A percentile compares a stretch with the other conserved stretches of the same genome.
phyloP scores from a whole-genome alignment of 2,329 filamentous ascomycete species.

The Sclerotiophoma versabilis region DNA sequence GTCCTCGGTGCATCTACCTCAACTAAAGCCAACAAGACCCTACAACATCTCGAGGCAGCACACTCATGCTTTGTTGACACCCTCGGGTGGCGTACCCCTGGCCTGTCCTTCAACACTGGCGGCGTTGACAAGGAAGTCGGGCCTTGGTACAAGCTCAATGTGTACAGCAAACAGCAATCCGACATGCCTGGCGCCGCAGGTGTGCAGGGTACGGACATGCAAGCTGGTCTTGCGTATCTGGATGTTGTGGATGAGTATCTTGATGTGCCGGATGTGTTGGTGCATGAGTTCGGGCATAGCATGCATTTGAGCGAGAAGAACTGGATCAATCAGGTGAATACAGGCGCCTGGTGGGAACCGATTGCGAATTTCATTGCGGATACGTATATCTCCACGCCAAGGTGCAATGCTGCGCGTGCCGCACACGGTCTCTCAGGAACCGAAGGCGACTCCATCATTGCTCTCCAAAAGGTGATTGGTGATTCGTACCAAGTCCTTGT shows the following conservation, averaged over 20 bases:
- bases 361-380: slow-evolving; percentile 60
- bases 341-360: slow-evolving; percentile 61
- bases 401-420: slow-evolving; percentile 50
- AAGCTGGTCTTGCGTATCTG: slow-evolving; percentile 53
- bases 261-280: slow-evolving; percentile 49
- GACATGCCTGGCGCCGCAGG: slow-evolving; percentile 51
- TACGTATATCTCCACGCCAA: slow-evolving; percentile 54
- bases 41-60: slow-evolving; percentile 56
- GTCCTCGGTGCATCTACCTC: slow-evolving; percentile 45
- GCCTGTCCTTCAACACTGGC: slow-evolving; percentile 28
- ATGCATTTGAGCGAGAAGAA: slow-evolving; percentile 52
- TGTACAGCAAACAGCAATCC: slow-evolving; percentile 47
- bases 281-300: slow-evolving; percentile 60
- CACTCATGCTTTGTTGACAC: slow-evolving; percentile 37
- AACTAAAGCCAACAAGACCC: slow-evolving; percentile 35
- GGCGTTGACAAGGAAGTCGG: slow-evolving; percentile 42
- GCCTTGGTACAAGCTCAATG: slow-evolving; percentile 56
- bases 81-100: slow-evolving; percentile 28
- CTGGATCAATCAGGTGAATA: slow-evolving; percentile 52
- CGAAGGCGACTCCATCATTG: slow-evolving; percentile 51
- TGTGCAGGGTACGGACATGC: slow-evolving; percentile 52
- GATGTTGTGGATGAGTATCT: slow-evolving; percentile 54
- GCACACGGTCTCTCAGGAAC: slow-evolving; percentile 49
- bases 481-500: slow-evolving; percentile 59
- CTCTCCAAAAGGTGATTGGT: slow-evolving; percentile 54